Evolutionary conservation across 495 filamentous ascomycete genomes (phyloP), one percentile per base, ranked within the genome.

Genomic region (Tetracladium setigerum): DNA sequence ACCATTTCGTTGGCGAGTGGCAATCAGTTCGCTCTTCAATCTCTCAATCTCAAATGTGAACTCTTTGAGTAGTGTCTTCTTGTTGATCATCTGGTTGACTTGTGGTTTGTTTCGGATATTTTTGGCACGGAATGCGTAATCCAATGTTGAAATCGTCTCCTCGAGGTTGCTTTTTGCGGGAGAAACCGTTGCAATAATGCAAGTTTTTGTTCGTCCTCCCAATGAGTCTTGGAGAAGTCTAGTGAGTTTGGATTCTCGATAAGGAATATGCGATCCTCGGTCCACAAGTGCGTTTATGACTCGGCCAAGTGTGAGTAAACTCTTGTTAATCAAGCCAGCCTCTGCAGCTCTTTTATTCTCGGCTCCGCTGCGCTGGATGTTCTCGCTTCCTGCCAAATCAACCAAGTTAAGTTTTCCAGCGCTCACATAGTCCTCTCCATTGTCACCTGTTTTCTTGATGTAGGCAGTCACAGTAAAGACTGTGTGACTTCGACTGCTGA

Each of bases 261-360:
- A 98, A 0, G 92, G 92, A 48, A 99, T 96, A 62, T 97, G 92
- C 0, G 81, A 72, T 59, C 85, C 81, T 55, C 82, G 85, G 58
- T 99, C 92, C 27, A 97, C 94, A 14, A 99, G 68, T 0, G 94
- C 94, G 59, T 99, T 99, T 69, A 99, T 99, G 31, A 99, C 92
- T 45, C 92, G 80, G 5, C 92, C 92, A 5, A 98, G 74, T 7
- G 92, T 98, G 43, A 98, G 78, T 52, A 98, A 67, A 62, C 87
- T 95, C 73, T 96, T 96, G 71, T 98, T 98, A 67, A 98, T 98
- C 49, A 98, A 70, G 10, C 92, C 92, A 16, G 92, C 92, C 61
- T 98, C 92, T 6, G 90, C 79, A 0, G 92, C 92, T 30, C 94
- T 83, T 68, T 98, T 97, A 64, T 98, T 97, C 63, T 97, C 92